A percentile compares a stretch with the other conserved stretches of the same genome.
These are phyloP conservation scores for Loxodes magnus DNA, from an alignment of 73 alveolate species.

Conservation along the genomic window DNA sequence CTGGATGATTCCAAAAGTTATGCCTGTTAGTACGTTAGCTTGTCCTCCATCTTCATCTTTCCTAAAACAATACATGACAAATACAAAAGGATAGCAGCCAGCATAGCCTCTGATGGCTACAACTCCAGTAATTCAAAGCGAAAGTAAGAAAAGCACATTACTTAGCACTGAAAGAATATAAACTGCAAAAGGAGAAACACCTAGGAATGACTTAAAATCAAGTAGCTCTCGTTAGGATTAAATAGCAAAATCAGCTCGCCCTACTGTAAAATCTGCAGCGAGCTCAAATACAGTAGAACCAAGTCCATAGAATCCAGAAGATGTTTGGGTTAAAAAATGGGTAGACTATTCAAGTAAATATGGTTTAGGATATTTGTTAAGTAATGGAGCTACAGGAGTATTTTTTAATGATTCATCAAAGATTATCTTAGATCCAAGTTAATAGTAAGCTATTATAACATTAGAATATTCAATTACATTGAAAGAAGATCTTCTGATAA, in stretches of 20 bases:
- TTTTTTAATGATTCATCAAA: slow-evolving; percentile 32
- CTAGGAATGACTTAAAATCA: too few species aligned
- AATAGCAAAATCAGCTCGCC: too few species aligned
- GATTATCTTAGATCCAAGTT: slow-evolving; percentile 14
- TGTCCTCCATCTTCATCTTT: slow-evolving; percentile 55
- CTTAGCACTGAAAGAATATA: too few species aligned
- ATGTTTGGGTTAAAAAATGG: slow-evolving; percentile 14
- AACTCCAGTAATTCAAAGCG: too few species aligned
- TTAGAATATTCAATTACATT: slow-evolving; percentile 14
- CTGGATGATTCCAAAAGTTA: slow-evolving; percentile 52
- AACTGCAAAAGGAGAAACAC: too few species aligned
- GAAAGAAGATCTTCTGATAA: slow-evolving; percentile 41
- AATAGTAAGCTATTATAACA: slow-evolving; percentile 2
- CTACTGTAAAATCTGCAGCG: too few species aligned
- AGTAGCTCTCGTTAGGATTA: too few species aligned
- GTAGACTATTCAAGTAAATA: slow-evolving; percentile 36
- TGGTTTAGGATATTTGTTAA: slow-evolving; percentile 31
- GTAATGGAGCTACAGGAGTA: slow-evolving; percentile 27
- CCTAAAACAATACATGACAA: slow-evolving; percentile 43
- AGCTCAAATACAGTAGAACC: too few species aligned
- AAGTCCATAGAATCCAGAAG: too few species aligned
- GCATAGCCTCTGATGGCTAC: too few species aligned
- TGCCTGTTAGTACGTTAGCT: slow-evolving; percentile 66
- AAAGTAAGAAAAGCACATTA: too few species aligned
- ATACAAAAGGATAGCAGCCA: too few species aligned